These are phyloP conservation scores for Tricholoma terreum DNA, from an alignment of 768 basidiomycete genomes.

Conservation along the genomic window DNA sequence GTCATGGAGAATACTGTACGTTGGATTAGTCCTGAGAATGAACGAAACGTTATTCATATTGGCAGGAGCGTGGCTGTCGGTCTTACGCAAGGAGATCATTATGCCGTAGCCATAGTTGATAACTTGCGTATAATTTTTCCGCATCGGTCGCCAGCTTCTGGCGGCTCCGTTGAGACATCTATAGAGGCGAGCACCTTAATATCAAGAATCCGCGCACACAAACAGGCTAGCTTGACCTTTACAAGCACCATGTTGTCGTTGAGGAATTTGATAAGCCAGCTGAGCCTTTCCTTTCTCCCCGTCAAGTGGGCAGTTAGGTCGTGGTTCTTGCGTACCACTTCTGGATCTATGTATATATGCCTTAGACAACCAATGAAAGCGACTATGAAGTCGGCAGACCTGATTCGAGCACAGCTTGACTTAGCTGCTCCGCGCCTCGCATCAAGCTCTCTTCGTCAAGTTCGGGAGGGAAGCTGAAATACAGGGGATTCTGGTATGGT, in stretches of 20 bases:
- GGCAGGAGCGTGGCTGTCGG: neutral
- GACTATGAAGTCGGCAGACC: slow-evolving; percentile 36
- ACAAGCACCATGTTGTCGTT: slow-evolving; percentile 78
- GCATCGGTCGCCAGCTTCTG: slow-evolving; percentile 77
- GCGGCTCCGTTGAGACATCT: slow-evolving; percentile 82
- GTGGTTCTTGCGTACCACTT: slow-evolving; percentile 70
- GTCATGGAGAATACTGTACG: slow-evolving; percentile 64
- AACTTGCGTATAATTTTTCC: slow-evolving; percentile 80
- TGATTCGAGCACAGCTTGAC: slow-evolving; percentile 66
- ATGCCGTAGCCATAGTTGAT: slow-evolving; percentile 77
- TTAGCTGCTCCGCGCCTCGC: slow-evolving; percentile 76
- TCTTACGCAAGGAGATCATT: slow-evolving; percentile 66
- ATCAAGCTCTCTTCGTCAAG: slow-evolving; percentile 77
- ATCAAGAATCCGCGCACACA: neutral
- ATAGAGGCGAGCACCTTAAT: slow-evolving; percentile 1
- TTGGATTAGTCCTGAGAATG: slow-evolving; percentile 46
- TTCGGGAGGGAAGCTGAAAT: slow-evolving; percentile 79
- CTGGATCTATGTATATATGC: slow-evolving; percentile 41
- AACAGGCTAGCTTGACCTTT: slow-evolving; percentile 48
- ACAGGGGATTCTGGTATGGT: slow-evolving; percentile 60
- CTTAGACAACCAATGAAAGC: slow-evolving; percentile 2
- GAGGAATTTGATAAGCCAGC: slow-evolving; percentile 86
- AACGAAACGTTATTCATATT: neutral
- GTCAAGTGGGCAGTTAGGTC: slow-evolving; percentile 78
- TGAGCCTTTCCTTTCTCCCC: slow-evolving; percentile 70